Conservation (phyloP, 2,329 filamentous ascomycete genomes). For the Fusarium sp. region DNA sequence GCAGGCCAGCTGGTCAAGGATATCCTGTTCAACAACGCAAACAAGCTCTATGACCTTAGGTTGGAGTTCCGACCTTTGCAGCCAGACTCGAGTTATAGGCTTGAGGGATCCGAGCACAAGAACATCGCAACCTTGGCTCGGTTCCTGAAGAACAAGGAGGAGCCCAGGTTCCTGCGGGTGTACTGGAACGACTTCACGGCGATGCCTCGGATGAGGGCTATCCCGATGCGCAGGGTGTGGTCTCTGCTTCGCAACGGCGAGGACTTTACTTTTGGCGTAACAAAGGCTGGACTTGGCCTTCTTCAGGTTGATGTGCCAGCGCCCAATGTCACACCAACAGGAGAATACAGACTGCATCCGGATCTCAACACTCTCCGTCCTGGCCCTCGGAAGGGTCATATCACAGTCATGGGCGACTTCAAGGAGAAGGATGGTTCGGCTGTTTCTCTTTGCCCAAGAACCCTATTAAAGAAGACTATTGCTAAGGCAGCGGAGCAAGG, state of each 20-base stretch:
- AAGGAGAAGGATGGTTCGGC: slow-evolving; percentile 64
- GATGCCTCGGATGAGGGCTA: slow-evolving; percentile 72
- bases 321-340: slow-evolving; percentile 66
- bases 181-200: slow-evolving; percentile 86
- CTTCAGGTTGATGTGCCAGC: slow-evolving; percentile 74
- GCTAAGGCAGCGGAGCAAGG: slow-evolving; percentile 62
- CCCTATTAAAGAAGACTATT: slow-evolving; percentile 68
- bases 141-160: slow-evolving; percentile 61
- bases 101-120: slow-evolving; percentile 8
- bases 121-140: slow-evolving; percentile 25
- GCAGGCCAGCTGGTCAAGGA: slow-evolving; percentile 74
- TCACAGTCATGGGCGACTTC: slow-evolving; percentile 77
- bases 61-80: slow-evolving; percentile 53
- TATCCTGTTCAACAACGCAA: slow-evolving; percentile 82
- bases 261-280: slow-evolving; percentile 67
- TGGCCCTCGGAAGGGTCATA: slow-evolving; percentile 70
- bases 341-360: slow-evolving; percentile 75
- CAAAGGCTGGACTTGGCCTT: slow-evolving; percentile 73
- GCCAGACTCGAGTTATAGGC: slow-evolving; percentile 2
- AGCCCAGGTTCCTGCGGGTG: slow-evolving; percentile 75
- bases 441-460: slow-evolving; percentile 72
- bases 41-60: slow-evolving; percentile 76
- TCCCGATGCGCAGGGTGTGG: slow-evolving; percentile 71
- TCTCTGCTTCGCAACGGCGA: slow-evolving; percentile 59
- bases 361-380: slow-evolving; percentile 72